Evolutionary conservation across 148 eudicot species (phyloP), one percentile per base, ranked within the genome.

Genomic region (Diospyros lotus): DNA sequence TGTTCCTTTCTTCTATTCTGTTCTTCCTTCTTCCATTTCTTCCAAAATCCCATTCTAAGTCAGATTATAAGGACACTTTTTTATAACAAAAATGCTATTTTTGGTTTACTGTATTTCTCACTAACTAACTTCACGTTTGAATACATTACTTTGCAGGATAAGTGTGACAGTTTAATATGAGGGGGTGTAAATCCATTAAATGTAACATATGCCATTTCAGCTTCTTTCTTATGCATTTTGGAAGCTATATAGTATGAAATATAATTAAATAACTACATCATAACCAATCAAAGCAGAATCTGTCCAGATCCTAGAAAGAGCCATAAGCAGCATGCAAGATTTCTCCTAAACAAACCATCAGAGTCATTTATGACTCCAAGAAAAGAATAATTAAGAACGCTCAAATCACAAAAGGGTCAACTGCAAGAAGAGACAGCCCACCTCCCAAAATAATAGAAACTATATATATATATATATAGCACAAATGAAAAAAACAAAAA

Each of bases 281-380:
- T 9, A 38, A 53, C 38, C 46, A 53, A 69, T 52, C n/a, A 60
- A 60, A 18, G 39, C 40, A 60, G 40, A 60, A 18, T 60, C 12
- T 53, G 39, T 52, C 48, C 73, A 69, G 28, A 28, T 28, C 28
- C 28, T 28, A 28, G 54, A 69, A 53, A 39, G 11, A 38, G 59
- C 18, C 44, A 9, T 18, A 48, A 48, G 72, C 39, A 69, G 46
- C 14, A 53, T 6, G 42, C 8, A 40, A 39, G 54, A 52, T 40
- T 40, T 53, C 10, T 5, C 60, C 73, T 5, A 60, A 53, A 39
- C 4, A 17, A 51, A 68, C 41, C 43, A 56, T 60, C 9, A 28
- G 18, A 3, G 42, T 39, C 18, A 69, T 69, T 69, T 42, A 52
- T 52, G 58, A 69, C 53, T 69, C 73, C 17, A 69, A 60, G 60